Evolutionary conservation across 768 basidiomycete species (phyloP).

Genomic region (Trametes gibbosa): DNA sequence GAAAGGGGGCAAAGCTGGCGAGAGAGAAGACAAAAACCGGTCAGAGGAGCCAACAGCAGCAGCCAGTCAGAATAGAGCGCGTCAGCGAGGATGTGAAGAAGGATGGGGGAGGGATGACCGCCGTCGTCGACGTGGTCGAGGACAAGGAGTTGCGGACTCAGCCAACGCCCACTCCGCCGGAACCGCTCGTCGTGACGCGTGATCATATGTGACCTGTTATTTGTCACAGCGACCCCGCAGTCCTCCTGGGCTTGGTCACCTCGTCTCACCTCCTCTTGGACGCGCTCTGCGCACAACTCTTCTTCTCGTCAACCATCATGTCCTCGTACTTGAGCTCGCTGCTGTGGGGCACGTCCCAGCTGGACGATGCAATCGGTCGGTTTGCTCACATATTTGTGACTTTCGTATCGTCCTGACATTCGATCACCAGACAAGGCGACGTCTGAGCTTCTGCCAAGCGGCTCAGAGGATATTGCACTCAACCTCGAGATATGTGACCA

Average conservation of each 20-base stretch:
- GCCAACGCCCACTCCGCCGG: conserved; percentile 25
- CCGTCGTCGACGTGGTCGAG: conserved; percentile 23
- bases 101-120: conserved; percentile 6
- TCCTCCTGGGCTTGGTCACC: conserved; percentile 4
- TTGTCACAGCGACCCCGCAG: conserved; percentile 10
- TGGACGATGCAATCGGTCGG: conserved; percentile 81
- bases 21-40: conserved; percentile 10
- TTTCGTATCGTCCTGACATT: conserved; percentile 4
- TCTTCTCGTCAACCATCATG: conserved; percentile 37
- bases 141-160: conserved; percentile 31
- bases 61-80: conserved; percentile 9
- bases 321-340: conserved; percentile 57
- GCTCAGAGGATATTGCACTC: conserved; percentile 86
- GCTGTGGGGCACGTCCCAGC: conserved; percentile 80
- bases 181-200: conserved; percentile 19
- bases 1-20: conserved; percentile 9
- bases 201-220: conserved; percentile 7
- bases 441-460: conserved; percentile 80
- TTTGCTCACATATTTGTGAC: not conserved
- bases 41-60: conserved; percentile 19
- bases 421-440: conserved; percentile 80
- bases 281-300: conserved; percentile 15
- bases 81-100: not conserved
- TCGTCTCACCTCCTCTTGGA: conserved; percentile 2
- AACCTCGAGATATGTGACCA: conserved; percentile 97